Evolutionary conservation across 2,329 filamentous ascomycete species (phyloP).

Genomic region (Fusarium caatingaense): DNA sequence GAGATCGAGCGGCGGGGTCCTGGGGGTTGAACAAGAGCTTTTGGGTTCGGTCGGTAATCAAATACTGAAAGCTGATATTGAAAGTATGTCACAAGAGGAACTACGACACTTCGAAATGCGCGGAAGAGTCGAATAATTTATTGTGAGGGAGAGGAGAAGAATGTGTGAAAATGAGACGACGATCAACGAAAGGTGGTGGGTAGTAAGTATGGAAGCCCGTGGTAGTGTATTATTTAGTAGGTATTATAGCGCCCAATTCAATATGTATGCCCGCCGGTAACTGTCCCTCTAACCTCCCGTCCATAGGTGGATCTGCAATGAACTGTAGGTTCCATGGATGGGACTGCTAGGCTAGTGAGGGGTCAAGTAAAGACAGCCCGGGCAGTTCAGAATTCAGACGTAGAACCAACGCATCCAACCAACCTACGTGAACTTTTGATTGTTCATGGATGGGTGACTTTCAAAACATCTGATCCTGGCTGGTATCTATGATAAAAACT

Average conservation of each 20-base stretch:
- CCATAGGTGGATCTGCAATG: neutral
- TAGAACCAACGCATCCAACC: neutral
- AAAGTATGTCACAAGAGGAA: neutral
- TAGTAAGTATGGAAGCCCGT: neutral
- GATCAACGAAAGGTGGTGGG: constrained; percentile 18
- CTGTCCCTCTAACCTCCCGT: neutral
- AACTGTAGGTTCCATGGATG: too few relatives aligned
- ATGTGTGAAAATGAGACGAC: constrained; percentile 21
- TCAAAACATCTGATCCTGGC: neutral
- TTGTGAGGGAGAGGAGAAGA: neutral
- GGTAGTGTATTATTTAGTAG: neutral
- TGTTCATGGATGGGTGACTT: neutral
- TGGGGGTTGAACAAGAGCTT: constrained; percentile 8
- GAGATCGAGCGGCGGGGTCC: constrained; percentile 28
- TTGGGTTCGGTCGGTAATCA: constrained; percentile 5
- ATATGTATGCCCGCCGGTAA: neutral
- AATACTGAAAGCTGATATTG: constrained; percentile 4
- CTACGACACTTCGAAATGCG: neutral
- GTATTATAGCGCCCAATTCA: neutral
- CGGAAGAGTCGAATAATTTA: neutral
- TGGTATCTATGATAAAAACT: neutral
- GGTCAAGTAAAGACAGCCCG: neutral
- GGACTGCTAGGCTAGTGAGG: neutral
- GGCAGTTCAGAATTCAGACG: neutral
- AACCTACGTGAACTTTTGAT: neutral